Evolutionary conservation across 192 early-diverging fungal genomes (phyloP), one percentile per base, ranked within the genome.

Genomic region (Backusella tuberculispora): DNA sequence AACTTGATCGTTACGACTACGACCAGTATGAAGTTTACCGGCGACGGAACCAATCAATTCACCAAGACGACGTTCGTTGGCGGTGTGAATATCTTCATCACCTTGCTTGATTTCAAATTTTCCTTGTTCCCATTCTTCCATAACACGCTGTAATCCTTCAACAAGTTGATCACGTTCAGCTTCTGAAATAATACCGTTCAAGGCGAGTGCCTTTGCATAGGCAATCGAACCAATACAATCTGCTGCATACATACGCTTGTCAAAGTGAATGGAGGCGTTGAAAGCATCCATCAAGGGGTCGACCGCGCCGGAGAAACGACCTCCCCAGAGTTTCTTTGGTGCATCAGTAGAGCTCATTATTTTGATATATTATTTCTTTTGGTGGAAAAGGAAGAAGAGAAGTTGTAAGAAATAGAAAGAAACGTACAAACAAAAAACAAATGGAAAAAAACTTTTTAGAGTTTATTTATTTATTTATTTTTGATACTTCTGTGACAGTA

Each of bases 1-100:
- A 4, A 99, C 98, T 79, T 99, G 98, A 79, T 99, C 98, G 85
- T 98, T 98, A 72, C 97, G 89, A 72, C 90, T 92, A 43, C 97
- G 89, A 13, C 96, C 97, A 15, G 98, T 99, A 81, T 99, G 98
- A 69, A 99, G 93, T 77, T 98, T 98, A 41, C 98, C 98, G 43
- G 95, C 95, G 15, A 98, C 93, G 21, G 89, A 72, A 2, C 98
- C 98, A 63, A 99, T 88, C 17, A 98, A 71, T 83, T 99, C 98
- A 37, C 93, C 92, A 41, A 99, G 85, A 40, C 98, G 87, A 48
- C 98, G 91, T 79, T 99, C 98, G 77, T 99, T 99, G 73, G 98
- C 98, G 0, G 97, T 99, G 83, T 99, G 98, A 80, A 99, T 99
- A 84, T 99, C 98, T 80, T 99, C 98, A 83, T 99, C 98, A 6